Base-by-base conservation (phyloP, 1,284 basidiomycete species). In the Ganoderma lingzhi region DNA sequence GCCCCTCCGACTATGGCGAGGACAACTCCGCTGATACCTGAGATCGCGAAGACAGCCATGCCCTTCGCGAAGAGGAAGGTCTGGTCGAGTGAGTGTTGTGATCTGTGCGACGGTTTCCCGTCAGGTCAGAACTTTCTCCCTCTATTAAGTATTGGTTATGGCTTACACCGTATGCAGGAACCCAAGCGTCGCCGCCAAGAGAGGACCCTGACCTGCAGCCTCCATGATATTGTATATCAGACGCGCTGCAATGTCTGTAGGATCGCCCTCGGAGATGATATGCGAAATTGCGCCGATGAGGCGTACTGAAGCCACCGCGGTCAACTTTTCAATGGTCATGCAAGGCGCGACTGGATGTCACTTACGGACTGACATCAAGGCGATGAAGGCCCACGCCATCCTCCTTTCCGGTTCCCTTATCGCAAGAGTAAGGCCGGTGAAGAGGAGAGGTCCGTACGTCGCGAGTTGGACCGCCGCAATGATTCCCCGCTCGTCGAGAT, bases 141-240 rank as follows among this genome's bases (percentile, higher is more conserved):
- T 12, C 35, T 35, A 35, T 23, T 10, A 28, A 69, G 45, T 56
- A 55, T 23, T 32, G 67, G 5, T 14, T 67, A 44, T 67, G 30
- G 83, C 89, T 73, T 81, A 91, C 90, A 86, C 84, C 71, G 87
- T 86, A 63, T 86, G 85, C 62, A 91, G 75, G 73, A 92, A 86
- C 4, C 90, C 89, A 37, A 91, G 75, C 0, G 88, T 85, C 3
- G 88, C 83, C 44, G 89, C 75, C 62, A 91, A 76, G 19, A 92
- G 78, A 0, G 86, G 81, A 0, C 85, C 85, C 6, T 91, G 73
- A 19, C 86, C 90, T 44, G 85, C 83, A 23, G 84, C 80, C 73
- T 90, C 87, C n/a, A 91, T 78, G 48, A 86, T 84, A 72, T 84
- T 85, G 56, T 86, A 85, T 35, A 86, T 84, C 53, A 83, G 83